phyloP scores from a whole-genome alignment of 768 basidiomycete species.

The Dentipellis sp. region DNA sequence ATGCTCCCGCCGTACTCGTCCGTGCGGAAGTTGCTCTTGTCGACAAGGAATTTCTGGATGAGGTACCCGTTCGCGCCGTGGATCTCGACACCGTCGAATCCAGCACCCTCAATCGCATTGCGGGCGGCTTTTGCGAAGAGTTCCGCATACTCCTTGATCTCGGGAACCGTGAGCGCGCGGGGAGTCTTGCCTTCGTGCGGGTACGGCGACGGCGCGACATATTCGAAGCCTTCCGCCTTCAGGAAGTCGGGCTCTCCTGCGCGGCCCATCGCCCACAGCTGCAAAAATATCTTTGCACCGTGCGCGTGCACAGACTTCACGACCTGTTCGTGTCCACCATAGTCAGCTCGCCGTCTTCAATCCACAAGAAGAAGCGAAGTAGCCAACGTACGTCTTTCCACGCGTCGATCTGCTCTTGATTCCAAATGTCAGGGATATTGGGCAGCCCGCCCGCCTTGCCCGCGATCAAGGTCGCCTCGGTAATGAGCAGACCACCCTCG shows the following conservation, averaged over 20 bases:
- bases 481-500: constrained; percentile 16
- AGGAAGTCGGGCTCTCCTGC: constrained; percentile 8
- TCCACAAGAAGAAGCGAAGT: too few relatives aligned
- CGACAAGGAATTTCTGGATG: constrained; percentile 32
- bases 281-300: constrained; percentile 24
- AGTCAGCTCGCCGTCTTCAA: too few relatives aligned
- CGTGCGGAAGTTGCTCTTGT: constrained; percentile 26
- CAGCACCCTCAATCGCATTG: constrained; percentile 6
- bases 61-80: constrained; percentile 24
- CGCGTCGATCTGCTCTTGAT: not conserved
- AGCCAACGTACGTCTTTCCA: constrained; percentile 2
- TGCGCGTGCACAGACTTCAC: constrained; percentile 26
- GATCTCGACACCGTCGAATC: constrained; percentile 21
- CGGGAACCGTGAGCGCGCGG: constrained; percentile 1
- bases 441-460: constrained; percentile 18
- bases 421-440: constrained; percentile 23
- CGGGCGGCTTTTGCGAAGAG: not conserved
- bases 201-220: not conserved
- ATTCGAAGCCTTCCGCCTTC: not conserved
- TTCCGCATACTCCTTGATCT: constrained; percentile 8
- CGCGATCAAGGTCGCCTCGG: constrained; percentile 25
- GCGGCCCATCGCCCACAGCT: constrained; percentile 30
- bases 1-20: constrained; percentile 25
- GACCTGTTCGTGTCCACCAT: too few relatives aligned
- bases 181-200: not conserved